Evolutionary conservation across 2,329 filamentous ascomycete species (phyloP), one percentile per base, ranked within the genome.

Genomic region (Sporothrix mexicana): DNA sequence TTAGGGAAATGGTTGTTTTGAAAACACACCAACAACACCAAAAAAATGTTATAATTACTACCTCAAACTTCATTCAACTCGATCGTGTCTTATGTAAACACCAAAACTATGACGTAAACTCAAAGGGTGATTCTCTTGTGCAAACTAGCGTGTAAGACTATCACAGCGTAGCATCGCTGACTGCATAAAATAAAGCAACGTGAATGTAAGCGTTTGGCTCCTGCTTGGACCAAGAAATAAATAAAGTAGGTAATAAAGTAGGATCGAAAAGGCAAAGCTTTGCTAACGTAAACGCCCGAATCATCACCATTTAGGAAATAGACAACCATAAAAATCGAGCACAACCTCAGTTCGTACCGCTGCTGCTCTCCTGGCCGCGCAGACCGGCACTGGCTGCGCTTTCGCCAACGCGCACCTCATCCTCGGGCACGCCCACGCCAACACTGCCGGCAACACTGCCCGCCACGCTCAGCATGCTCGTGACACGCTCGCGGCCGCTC

Each of bases 401-500:
- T 81, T 91, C 88, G 1, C 88, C 88, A 41, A 91, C 88, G 69
- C 84, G 84, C 59, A 91, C 80, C 77, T 89, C 88, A 64, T 90
- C 88, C 59, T 90, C 88, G 0, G 87, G 85, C 2, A 89, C 88
- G 1, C 88, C 88, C 0, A 88, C 84, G 5, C 81, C 86, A 1
- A 85, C 79, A 73, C 83, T 85, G 25, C 83, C 81, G 0, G 81
- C 75, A 5, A 83, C 77, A 73, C 85, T 88, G 25, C 72, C 72
- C 7, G 72, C 57, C 15, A 69, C 59, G 72, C 85, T 88, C 70
- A 84, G 73, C 69, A 82, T 79, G 77, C 85, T 88, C 36, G 84
- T 81, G 3, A 83, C 82, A 64, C 85, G 81, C 68, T 86, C 84
- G 9, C 84, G 79, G 8, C 80, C 77, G 5, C 76, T 80, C 45